Percentiles rank a stretch among this genome's conserved stretches.
Evolutionary conservation across 2,329 filamentous ascomycete species (phyloP).

Genomic region (Colletotrichum kahawae): DNA sequence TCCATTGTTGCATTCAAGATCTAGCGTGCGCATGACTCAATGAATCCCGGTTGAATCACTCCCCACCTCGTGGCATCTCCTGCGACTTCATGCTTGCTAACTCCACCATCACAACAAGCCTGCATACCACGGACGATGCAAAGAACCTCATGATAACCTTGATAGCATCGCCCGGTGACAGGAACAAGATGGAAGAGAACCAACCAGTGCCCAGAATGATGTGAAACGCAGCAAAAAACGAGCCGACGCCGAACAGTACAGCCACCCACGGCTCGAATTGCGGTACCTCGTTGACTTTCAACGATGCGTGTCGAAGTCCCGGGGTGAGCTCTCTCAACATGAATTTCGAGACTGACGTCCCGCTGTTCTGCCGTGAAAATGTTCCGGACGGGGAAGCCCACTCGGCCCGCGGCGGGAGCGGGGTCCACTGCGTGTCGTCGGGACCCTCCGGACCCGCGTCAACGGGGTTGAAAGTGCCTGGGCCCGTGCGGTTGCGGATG

Average conservation of each 20-base stretch:
- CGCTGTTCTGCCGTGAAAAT: not conserved
- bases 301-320: not conserved
- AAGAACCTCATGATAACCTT: conserved; percentile 3
- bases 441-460: not conserved
- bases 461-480: accelerated
- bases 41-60: too few relatives aligned
- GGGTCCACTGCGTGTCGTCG: not conserved
- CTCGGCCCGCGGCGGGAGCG: not conserved
- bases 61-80: not conserved
- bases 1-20: too few relatives aligned
- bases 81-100: not conserved
- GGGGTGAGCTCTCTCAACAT: not conserved
- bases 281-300: not conserved
- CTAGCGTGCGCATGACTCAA: not conserved
- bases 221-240: not conserved
- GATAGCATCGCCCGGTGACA: not conserved
- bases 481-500: not conserved
- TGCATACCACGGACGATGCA: not conserved
- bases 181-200: not conserved
- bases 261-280: not conserved
- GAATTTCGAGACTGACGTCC: not conserved
- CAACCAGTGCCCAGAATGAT: not conserved
- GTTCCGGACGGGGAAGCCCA: not conserved
- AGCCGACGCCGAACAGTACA: not conserved
- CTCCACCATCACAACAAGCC: conserved; percentile 10